Evolutionary conservation across 306 rosid species (phyloP).

Genomic region (Pachyrhizus erosus): DNA sequence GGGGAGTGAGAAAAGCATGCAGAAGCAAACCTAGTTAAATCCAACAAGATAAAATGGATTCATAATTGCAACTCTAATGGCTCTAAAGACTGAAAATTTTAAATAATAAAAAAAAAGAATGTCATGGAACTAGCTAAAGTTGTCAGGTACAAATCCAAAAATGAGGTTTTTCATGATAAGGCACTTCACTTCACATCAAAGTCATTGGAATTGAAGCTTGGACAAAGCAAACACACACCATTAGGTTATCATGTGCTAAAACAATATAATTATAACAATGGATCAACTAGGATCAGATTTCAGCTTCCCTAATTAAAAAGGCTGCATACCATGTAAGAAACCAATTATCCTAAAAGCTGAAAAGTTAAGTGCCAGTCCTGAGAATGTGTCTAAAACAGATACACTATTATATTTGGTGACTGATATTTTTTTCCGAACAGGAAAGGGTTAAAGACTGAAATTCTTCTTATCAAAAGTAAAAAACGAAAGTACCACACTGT

Average conservation of each 20-base stretch:
- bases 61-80: conserved; percentile 25
- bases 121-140: neutral
- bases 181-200: neutral
- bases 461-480: conserved; percentile 14
- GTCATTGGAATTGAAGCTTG: neutral
- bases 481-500: neutral
- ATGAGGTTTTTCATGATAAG: neutral
- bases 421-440: neutral
- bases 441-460: neutral
- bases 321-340: conserved; percentile 18
- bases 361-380: conserved; percentile 3
- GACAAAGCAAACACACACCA: neutral
- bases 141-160: conserved; percentile 8
- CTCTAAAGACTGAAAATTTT: neutral
- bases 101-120: neutral
- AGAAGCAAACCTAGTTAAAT: conserved; percentile 14
- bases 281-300: conserved; percentile 8
- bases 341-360: conserved; percentile 22
- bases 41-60: conserved; percentile 28
- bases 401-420: neutral
- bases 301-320: conserved; percentile 23
- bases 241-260: conserved; percentile 10
- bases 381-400: conserved; percentile 16
- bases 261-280: neutral
- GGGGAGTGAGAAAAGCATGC: neutral